phyloP scores from a whole-genome alignment of 2,329 filamentous ascomycete genomes.

The Coniella vitis region DNA sequence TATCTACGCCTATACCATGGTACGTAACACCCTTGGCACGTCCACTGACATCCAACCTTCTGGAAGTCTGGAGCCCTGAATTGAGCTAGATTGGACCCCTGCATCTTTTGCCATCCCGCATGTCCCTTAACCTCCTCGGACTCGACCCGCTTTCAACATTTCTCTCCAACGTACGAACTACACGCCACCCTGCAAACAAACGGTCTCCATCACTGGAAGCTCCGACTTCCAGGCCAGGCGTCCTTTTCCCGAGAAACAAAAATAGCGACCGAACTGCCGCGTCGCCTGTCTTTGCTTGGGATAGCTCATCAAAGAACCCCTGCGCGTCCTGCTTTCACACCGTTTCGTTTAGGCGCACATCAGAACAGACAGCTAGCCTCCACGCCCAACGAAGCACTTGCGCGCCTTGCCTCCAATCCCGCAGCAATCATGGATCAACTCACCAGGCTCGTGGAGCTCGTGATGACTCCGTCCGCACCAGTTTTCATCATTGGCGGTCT shows the following conservation, averaged over 20 bases:
- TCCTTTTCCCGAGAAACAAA: background rate
- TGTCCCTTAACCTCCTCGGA: slow-evolving; percentile 2
- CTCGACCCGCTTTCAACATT: slow-evolving; percentile 4
- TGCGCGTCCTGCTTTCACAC: too few relatives aligned
- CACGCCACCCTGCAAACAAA: slow-evolving; percentile 2
- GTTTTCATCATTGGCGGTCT: slow-evolving; percentile 62
- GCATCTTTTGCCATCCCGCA: background rate
- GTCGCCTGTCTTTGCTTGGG: too few relatives aligned
- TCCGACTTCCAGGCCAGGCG: slow-evolving; percentile 8
- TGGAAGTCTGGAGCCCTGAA: background rate
- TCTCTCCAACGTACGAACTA: slow-evolving; percentile 5
- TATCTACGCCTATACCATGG: too few relatives aligned
- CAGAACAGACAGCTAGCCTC: too few relatives aligned
- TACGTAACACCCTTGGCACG: too few relatives aligned
- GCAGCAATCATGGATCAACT: slow-evolving; percentile 30
- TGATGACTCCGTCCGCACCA: slow-evolving; percentile 53
- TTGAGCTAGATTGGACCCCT: background rate
- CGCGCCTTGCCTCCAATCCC: background rate
- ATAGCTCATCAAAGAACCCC: too few relatives aligned
- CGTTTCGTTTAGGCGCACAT: too few relatives aligned
- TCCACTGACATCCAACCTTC: background rate
- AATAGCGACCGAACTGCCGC: too few relatives aligned
- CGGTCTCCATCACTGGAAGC: slow-evolving; percentile 8
- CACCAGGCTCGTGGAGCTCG: slow-evolving; percentile 38
- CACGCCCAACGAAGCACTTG: background rate